phyloP scores from a whole-genome alignment of 148 eudicot species.

The Rheum nobile region DNA sequence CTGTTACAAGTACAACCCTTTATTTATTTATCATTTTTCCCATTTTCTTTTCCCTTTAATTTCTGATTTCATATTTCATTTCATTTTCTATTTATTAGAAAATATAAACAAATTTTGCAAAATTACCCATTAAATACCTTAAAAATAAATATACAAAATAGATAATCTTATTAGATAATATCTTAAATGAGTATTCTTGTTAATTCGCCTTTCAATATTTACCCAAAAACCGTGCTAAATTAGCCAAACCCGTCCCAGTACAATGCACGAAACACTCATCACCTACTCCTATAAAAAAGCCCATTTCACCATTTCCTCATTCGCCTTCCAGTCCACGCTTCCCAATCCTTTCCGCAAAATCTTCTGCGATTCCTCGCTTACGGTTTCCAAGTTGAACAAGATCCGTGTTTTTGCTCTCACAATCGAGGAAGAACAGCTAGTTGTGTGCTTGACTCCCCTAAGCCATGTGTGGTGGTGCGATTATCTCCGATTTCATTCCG shows the following conservation, averaged over 20 bases:
- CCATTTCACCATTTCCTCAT: neutral
- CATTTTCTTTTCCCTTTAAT: no score
- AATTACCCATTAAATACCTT: no score
- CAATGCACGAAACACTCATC: neutral
- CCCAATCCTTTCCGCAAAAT: neutral
- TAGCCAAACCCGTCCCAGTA: neutral
- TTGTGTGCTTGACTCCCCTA: neutral
- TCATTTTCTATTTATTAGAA: no score
- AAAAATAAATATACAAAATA: no score
- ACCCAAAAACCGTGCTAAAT: no score
- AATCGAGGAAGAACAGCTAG: neutral
- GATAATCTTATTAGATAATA: no score
- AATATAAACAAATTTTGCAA: no score
- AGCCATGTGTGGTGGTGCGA: constrained; percentile 81
- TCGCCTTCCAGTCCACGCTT: neutral
- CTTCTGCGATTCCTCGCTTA: neutral
- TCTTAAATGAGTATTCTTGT: no score
- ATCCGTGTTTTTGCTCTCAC: constrained; percentile 1
- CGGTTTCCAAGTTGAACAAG: neutral
- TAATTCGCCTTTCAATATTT: no score
- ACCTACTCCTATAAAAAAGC: neutral
- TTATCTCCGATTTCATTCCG: constrained; percentile 39
- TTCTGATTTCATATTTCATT: no score
- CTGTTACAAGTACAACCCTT: no score
- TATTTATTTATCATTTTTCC: no score